Evolutionary conservation across 1,139 yeast genomes (phyloP).

Genomic region (Candida frijolesensis): DNA sequence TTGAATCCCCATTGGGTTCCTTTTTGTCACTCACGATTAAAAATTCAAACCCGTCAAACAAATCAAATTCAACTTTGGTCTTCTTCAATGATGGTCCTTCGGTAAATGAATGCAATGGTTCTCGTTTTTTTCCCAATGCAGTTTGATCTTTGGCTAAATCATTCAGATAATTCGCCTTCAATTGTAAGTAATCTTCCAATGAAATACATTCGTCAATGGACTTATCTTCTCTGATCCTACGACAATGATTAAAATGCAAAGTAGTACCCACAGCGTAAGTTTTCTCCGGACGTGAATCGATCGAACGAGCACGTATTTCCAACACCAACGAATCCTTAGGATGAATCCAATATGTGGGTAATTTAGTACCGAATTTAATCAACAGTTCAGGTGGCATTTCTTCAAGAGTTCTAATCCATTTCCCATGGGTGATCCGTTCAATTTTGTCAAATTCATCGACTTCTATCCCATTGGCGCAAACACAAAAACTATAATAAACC

Average conservation of each 20-base stretch:
- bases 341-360: constrained; percentile 76
- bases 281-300: constrained; percentile 50
- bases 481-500: constrained; percentile 61
- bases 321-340: constrained; percentile 78
- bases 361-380: constrained; percentile 59
- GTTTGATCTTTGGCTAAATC: constrained; percentile 31
- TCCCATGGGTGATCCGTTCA: constrained; percentile 55
- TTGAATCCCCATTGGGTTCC: constrained; percentile 27
- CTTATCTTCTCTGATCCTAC: constrained; percentile 70
- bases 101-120: constrained; percentile 15
- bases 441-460: constrained; percentile 61
- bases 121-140: constrained; percentile 21
- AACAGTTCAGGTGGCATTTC: constrained; percentile 43
- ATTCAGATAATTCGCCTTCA: constrained; percentile 31
- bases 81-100: constrained; percentile 12
- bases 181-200: constrained; percentile 50
- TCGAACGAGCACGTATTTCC: constrained; percentile 83
- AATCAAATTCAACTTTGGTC: constrained; percentile 18
- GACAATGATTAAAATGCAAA: constrained; percentile 74
- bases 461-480: constrained; percentile 85
- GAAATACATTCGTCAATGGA: constrained; percentile 57
- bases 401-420: constrained; percentile 54
- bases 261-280: constrained; percentile 70
- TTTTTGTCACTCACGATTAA: constrained; percentile 48
- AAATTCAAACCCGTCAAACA: constrained; percentile 31